Base-by-base conservation (phyloP, 2,329 filamentous ascomycete species). In the Cladophialophora yegresii region DNA sequence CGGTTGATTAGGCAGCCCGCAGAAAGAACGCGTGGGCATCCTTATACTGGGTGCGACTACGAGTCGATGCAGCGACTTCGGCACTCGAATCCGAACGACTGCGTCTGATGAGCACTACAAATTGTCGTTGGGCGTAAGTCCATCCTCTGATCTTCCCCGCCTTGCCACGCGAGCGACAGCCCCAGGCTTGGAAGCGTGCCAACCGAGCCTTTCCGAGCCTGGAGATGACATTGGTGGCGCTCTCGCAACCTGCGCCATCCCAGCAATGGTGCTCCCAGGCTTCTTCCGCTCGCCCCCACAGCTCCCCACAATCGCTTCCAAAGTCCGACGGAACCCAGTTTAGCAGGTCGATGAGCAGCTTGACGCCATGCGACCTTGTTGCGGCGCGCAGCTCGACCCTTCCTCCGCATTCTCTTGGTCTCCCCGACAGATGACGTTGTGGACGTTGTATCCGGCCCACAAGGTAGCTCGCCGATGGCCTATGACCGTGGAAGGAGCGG, bases 361-460 rank as follows among this genome's bases (percentile, higher is more conserved):
- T 16, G 26, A 50, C 8, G 58, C 58, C 47, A 53, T 32, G 53
- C 58, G 26, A 9, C 54, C 13, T 32, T 32, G 28, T 20, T 32
- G 4, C 58, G 58, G 50, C 49, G 23, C 26, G 47, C 20, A 22
- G 9, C 13, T 49, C 30, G 13, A 28, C n/a, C 49, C 23, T 60
- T 20, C 40, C 56, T 64, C 62, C 56, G 50, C 62, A 64, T 56
- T 50, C 47, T 43, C 45, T 53, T 51, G 9, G 26, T 58, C 45
- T 54, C 23, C 57, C 54, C 54, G 16, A 49, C 43, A 59, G 54
- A 65, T 65, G 63, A 65, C 63, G 63, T 65, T 45, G 63, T 59
- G 61, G 63, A 65, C 63, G 63, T 65, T 32, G 63, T 59, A 65
- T 61, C 47, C 47, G 43, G n/a, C 28, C 33, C 32, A 45, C 32